Conservation (phyloP, 805 yeast species). For the Starmerella vaccinii region DNA sequence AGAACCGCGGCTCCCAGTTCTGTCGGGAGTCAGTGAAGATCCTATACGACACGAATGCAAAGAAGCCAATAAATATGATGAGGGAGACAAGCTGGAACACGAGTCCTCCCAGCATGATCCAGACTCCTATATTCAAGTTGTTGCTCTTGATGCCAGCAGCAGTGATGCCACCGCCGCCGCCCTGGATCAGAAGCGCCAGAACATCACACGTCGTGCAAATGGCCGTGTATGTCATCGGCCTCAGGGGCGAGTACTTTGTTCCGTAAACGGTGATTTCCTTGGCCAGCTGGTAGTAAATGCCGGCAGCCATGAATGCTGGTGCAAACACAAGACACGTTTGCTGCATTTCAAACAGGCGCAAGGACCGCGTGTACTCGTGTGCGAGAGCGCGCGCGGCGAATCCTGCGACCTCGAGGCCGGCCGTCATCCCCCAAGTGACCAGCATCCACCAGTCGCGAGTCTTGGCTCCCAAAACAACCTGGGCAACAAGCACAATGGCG, state of each 20-base stretch:
- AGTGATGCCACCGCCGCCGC: conserved; percentile 57
- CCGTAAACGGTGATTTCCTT: conserved; percentile 58
- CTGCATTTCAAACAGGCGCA: conserved; percentile 48
- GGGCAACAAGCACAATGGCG: not conserved
- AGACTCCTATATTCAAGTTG: not conserved
- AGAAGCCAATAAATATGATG: not conserved
- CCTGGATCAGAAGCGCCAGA: conserved; percentile 55
- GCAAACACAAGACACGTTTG: conserved; percentile 61
- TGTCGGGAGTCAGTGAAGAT: not conserved
- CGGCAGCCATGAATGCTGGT: conserved; percentile 78
- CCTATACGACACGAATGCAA: not conserved
- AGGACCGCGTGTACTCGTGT: conserved; percentile 28
- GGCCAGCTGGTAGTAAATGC: conserved; percentile 61
- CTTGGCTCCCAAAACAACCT: not conserved
- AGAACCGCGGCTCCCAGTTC: not conserved
- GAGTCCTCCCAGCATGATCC: not conserved
- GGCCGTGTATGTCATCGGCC: conserved; percentile 51
- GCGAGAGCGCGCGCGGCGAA: conserved; percentile 52
- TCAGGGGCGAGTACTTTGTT: conserved; percentile 38
- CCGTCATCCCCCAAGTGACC: conserved; percentile 3
- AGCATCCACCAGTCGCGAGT: not conserved
- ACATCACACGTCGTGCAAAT: conserved; percentile 59
- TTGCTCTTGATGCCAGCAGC: conserved; percentile 36
- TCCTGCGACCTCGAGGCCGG: conserved; percentile 54
- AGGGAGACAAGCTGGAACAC: not conserved